Evolutionary conservation across 208 protist species (phyloP).

Genomic region (Leishmania lainsoni): DNA sequence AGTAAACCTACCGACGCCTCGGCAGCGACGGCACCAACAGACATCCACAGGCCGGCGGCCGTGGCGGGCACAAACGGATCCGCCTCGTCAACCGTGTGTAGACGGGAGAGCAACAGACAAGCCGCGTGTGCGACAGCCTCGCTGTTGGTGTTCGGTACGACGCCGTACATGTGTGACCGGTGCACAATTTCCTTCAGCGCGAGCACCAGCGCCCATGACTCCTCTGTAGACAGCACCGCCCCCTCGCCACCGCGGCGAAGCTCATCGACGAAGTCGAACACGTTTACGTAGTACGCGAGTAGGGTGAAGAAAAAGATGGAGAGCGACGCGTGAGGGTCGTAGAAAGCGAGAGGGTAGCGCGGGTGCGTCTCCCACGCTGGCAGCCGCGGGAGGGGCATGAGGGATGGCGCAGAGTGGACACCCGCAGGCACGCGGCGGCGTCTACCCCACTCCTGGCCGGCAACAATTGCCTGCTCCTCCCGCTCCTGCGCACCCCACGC

Average conservation of each 20-base stretch:
- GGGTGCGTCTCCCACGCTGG: conserved; percentile 29
- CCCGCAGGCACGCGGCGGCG: conserved; percentile 9
- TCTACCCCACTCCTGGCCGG: not conserved
- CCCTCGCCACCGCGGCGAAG: conserved; percentile 35
- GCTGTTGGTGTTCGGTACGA: conserved; percentile 60
- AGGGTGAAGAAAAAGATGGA: conserved; percentile 79
- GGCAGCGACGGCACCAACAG: conserved; percentile 27
- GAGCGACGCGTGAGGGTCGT: conserved; percentile 70
- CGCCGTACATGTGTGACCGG: conserved; percentile 72
- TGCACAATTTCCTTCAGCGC: conserved; percentile 76
- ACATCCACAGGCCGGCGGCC: conserved; percentile 58
- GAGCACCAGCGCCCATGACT: conserved; percentile 67
- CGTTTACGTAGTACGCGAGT: conserved; percentile 76
- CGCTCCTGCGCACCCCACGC: conserved; percentile 4
- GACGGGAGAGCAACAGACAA: conserved; percentile 56
- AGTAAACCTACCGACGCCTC: conserved; percentile 21
- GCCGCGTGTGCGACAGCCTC: conserved; percentile 78
- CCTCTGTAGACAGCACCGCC: conserved; percentile 40
- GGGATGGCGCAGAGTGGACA: not conserved
- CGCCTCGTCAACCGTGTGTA: conserved; percentile 76
- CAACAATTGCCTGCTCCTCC: not conserved
- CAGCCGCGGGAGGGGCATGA: conserved; percentile 17
- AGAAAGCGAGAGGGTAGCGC: conserved; percentile 46
- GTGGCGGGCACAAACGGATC: conserved; percentile 48
- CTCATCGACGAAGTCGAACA: conserved; percentile 64